A percentile compares a stretch with the other conserved stretches of the same genome.
Conservation (phyloP, 805 yeast genomes). For the Blastobotrys peoriensis region DNA sequence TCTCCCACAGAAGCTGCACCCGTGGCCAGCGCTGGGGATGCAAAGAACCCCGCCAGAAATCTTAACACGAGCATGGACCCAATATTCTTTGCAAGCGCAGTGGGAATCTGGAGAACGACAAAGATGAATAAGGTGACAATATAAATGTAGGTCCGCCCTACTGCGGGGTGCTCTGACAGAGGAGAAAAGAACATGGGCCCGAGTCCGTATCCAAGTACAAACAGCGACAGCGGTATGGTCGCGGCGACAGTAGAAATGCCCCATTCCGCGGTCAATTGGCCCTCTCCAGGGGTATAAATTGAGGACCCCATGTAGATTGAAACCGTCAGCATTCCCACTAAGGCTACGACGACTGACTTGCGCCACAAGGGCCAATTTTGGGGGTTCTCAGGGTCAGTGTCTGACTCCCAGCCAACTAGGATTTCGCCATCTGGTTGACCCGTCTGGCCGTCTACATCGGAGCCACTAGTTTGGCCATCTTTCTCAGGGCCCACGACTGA, state of each 20-base stretch:
- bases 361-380: conserved; percentile 44
- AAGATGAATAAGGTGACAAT: conserved; percentile 41
- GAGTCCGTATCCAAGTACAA: conserved; percentile 50
- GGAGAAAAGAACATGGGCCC: conserved; percentile 53
- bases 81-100: conserved; percentile 44
- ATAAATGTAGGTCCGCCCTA: conserved; percentile 51
- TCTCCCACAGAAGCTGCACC: conserved; percentile 64
- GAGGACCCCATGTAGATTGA: conserved; percentile 51
- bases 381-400: conserved; percentile 48
- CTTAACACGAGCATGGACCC: conserved; percentile 45
- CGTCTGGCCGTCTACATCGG: no score
- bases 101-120: conserved; percentile 47
- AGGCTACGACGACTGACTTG: conserved; percentile 34
- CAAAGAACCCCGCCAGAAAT: conserved; percentile 69
- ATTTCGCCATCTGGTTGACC: not conserved
- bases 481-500: no score
- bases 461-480: no score
- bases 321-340: conserved; percentile 38
- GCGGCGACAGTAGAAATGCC: conserved; percentile 37
- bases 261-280: conserved; percentile 40
- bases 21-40: conserved; percentile 78
- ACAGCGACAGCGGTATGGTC: conserved; percentile 44
- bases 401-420: conserved; percentile 19
- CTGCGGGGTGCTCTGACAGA: conserved; percentile 43
- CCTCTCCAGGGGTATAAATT: conserved; percentile 45